Percentiles rank a stretch among this genome's conserved stretches.
phyloP scores from a whole-genome alignment of 331 rosid species.

The Malus hybrid region DNA sequence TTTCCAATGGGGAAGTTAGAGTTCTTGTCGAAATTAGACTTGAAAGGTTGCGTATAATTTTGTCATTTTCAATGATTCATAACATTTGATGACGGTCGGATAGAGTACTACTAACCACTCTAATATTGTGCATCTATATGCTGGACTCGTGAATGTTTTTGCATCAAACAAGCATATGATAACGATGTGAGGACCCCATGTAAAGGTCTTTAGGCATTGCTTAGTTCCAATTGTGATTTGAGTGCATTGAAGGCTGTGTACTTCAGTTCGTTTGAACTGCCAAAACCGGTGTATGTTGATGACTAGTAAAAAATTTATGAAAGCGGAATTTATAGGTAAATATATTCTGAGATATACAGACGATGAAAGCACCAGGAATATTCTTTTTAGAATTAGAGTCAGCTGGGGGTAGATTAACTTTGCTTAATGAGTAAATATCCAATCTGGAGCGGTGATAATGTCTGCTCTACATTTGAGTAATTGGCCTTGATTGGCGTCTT shows the following conservation, averaged over 20 bases:
- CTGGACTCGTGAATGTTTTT: too few species aligned
- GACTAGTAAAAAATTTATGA: background rate
- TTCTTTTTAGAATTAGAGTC: background rate
- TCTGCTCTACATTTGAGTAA: background rate
- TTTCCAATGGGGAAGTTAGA: background rate
- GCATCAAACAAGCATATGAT: too few species aligned
- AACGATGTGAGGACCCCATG: background rate
- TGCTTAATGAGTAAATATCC: background rate
- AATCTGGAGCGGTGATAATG: background rate
- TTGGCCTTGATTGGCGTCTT: slow-evolving; percentile 4
- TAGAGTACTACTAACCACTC: too few species aligned
- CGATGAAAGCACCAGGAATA: background rate
- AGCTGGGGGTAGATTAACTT: slow-evolving; percentile 8
- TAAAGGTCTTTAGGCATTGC: background rate
- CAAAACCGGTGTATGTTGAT: slow-evolving; percentile 4
- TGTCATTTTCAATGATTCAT: background rate
- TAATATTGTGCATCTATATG: background rate
- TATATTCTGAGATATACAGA: background rate
- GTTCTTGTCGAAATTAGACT: background rate
- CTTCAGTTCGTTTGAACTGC: slow-evolving; percentile 10
- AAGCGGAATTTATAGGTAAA: slow-evolving; percentile 7
- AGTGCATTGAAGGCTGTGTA: background rate
- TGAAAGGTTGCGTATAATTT: background rate
- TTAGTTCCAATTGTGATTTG: background rate
- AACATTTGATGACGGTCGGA: background rate